phyloP scores from a whole-genome alignment of 2,329 filamentous ascomycete genomes.

The Fusarium solani-melongenae region DNA sequence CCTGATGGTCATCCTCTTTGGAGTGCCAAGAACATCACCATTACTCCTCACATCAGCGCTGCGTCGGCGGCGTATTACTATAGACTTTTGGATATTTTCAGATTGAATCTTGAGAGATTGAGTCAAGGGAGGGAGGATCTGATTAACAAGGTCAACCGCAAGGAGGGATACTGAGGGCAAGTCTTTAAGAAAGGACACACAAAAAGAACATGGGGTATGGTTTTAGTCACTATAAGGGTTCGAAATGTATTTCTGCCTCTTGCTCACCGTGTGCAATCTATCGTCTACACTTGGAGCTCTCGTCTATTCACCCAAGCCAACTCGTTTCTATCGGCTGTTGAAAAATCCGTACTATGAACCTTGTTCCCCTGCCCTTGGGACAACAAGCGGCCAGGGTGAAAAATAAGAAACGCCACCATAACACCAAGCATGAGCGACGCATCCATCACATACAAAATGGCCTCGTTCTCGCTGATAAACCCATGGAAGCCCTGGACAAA shows the following conservation, averaged over 20 bases:
- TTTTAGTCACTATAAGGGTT: not conserved
- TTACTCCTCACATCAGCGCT: slow-evolving; percentile 65
- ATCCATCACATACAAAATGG: not conserved
- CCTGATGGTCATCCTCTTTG: slow-evolving; percentile 76
- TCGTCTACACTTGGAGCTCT: not conserved
- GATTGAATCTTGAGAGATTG: slow-evolving; percentile 53
- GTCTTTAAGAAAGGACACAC: not conserved
- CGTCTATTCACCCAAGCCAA: not conserved
- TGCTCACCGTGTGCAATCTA: not conserved
- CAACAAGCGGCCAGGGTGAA: not conserved
- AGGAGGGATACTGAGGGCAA: slow-evolving; percentile 43
- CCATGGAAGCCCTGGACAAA: slow-evolving; percentile 18
- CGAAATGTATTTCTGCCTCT: not conserved
- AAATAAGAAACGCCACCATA: not conserved
- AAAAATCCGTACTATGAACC: not conserved
- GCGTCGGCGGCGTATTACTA: slow-evolving; percentile 53
- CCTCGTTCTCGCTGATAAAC: slow-evolving; percentile 11
- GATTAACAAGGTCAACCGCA: slow-evolving; percentile 55
- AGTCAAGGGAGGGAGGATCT: slow-evolving; percentile 50
- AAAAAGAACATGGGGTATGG: not conserved
- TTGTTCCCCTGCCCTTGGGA: not conserved
- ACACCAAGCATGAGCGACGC: not conserved
- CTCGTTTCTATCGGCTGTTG: not conserved
- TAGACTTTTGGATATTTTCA: slow-evolving; percentile 56
- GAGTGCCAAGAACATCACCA: slow-evolving; percentile 74